A percentile compares a stretch with the other conserved stretches of the same genome.
Conservation (phyloP, 2,329 filamentous ascomycete species). For the Botrytis paeoniae region DNA sequence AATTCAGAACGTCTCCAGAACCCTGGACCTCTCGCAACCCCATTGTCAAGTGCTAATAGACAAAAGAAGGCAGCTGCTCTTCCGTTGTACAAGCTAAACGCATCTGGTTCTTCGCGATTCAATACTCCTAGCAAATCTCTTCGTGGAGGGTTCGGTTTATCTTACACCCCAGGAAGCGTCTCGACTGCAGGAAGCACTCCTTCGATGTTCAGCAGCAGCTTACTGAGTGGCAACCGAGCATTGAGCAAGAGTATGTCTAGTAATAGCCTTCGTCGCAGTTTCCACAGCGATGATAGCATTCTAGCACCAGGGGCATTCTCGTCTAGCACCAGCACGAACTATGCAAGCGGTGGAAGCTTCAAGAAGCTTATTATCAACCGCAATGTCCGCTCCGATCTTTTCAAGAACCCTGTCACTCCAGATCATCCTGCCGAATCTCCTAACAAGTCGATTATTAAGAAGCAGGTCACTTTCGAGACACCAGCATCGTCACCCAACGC, state of each 20-base stretch:
- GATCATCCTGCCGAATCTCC: slow-evolving; percentile 41
- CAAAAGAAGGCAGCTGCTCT: slow-evolving; percentile 75
- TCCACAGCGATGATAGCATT: slow-evolving; percentile 80
- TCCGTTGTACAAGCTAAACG: slow-evolving; percentile 82
- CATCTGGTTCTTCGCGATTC: slow-evolving; percentile 68
- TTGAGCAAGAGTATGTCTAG: slow-evolving; percentile 86
- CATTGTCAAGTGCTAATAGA: slow-evolving; percentile 70
- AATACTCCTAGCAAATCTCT: slow-evolving; percentile 71
- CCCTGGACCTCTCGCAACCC: slow-evolving; percentile 87
- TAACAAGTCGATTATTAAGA: slow-evolving; percentile 59
- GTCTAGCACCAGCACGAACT: slow-evolving; percentile 60
- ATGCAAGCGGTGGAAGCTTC: slow-evolving; percentile 66
- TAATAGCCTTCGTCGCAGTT: slow-evolving; percentile 79
- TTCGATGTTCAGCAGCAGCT: slow-evolving; percentile 61
- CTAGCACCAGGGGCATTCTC: slow-evolving; percentile 83
- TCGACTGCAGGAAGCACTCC: slow-evolving; percentile 68
- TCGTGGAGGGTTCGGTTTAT: slow-evolving; percentile 83
- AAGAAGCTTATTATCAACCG: slow-evolving; percentile 94
- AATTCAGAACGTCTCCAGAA: slow-evolving; percentile 56
- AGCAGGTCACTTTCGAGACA: slow-evolving; percentile 86
- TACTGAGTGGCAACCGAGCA: slow-evolving; percentile 60
- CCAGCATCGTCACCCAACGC: background rate
- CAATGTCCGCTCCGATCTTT: slow-evolving; percentile 71
- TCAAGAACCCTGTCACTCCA: slow-evolving; percentile 51
- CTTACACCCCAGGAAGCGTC: slow-evolving; percentile 77